Conservation (phyloP, 1,139 yeast genomes). For the Candida smagusa region DNA sequence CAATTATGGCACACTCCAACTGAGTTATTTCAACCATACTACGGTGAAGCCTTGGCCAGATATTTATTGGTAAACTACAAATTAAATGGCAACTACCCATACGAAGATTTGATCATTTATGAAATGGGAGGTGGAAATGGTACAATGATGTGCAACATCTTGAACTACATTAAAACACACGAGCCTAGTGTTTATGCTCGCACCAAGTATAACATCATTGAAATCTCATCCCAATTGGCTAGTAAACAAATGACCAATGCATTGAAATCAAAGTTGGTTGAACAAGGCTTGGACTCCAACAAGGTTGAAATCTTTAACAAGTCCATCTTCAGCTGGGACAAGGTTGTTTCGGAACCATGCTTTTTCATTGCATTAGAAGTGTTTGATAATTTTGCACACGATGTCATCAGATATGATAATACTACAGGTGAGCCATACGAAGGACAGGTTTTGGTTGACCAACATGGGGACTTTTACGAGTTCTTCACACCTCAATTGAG, state of each 20-base stretch:
- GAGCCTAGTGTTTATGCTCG: slow-evolving; percentile 72
- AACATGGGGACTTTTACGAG: slow-evolving; percentile 73
- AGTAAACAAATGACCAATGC: slow-evolving; percentile 52
- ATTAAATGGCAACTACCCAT: slow-evolving; percentile 56
- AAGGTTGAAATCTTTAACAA: slow-evolving; percentile 67
- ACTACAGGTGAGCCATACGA: slow-evolving; percentile 67
- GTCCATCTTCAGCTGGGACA: slow-evolving; percentile 75
- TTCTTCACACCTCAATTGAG: slow-evolving; percentile 70
- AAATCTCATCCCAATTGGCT: slow-evolving; percentile 69
- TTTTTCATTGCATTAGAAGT: slow-evolving; percentile 82
- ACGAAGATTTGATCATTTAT: slow-evolving; percentile 65
- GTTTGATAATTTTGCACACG: slow-evolving; percentile 83
- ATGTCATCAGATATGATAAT: slow-evolving; percentile 73
- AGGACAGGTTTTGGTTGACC: slow-evolving; percentile 75
- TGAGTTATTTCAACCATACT: slow-evolving; percentile 76
- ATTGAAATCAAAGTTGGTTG: slow-evolving; percentile 31
- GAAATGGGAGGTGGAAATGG: slow-evolving; percentile 95
- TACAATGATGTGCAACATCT: slow-evolving; percentile 75
- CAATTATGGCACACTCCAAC: slow-evolving; percentile 93
- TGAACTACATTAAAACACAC: slow-evolving; percentile 57
- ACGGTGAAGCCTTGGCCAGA: slow-evolving; percentile 81
- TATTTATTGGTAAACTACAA: slow-evolving; percentile 70
- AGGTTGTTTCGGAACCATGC: slow-evolving; percentile 63
- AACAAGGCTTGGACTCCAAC: slow-evolving; percentile 37
- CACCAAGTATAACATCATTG: slow-evolving; percentile 72